phyloP scores from a whole-genome alignment of 768 basidiomycete genomes.

The Guyanaporus albipodus region DNA sequence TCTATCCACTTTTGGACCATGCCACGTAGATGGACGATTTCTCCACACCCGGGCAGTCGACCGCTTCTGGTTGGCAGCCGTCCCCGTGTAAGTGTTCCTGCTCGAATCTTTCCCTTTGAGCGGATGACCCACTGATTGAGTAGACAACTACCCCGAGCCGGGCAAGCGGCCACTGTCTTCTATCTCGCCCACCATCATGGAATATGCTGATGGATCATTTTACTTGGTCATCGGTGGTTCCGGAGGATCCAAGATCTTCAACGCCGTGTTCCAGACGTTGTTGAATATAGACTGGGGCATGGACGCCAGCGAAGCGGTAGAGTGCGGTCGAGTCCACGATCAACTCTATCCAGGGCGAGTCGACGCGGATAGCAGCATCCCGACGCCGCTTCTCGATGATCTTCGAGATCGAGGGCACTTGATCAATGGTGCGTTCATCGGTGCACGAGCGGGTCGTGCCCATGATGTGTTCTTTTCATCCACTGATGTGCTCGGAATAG shows the following conservation, averaged over 20 bases:
- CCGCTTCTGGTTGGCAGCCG: slow-evolving; percentile 78
- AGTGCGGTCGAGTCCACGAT: slow-evolving; percentile 78
- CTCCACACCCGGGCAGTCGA: slow-evolving; percentile 77
- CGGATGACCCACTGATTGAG: neutral
- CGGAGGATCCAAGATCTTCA: slow-evolving; percentile 85
- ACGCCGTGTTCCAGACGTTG: slow-evolving; percentile 72
- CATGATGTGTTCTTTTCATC: too few species aligned
- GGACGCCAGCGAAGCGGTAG: slow-evolving; percentile 78
- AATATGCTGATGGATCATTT: slow-evolving; percentile 69
- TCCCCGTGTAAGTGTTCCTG: slow-evolving; percentile 59
- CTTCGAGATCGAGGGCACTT: slow-evolving; percentile 67
- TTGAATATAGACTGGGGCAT: slow-evolving; percentile 75
- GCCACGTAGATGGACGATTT: slow-evolving; percentile 80
- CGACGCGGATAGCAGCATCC: slow-evolving; percentile 62
- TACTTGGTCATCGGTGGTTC: slow-evolving; percentile 77
- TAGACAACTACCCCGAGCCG: slow-evolving; percentile 86
- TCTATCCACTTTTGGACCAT: neutral
- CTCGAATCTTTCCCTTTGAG: neutral
- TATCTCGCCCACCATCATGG: slow-evolving; percentile 74
- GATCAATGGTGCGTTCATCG: slow-evolving; percentile 47
- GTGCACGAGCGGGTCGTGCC: too few species aligned
- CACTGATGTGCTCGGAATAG: slow-evolving; percentile 29
- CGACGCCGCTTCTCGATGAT: slow-evolving; percentile 49
- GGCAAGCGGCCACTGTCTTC: slow-evolving; percentile 91
- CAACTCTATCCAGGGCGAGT: slow-evolving; percentile 70